Base-by-base conservation (phyloP, 1,284 basidiomycete species). In the Pyrrhoderma lamaoense region DNA sequence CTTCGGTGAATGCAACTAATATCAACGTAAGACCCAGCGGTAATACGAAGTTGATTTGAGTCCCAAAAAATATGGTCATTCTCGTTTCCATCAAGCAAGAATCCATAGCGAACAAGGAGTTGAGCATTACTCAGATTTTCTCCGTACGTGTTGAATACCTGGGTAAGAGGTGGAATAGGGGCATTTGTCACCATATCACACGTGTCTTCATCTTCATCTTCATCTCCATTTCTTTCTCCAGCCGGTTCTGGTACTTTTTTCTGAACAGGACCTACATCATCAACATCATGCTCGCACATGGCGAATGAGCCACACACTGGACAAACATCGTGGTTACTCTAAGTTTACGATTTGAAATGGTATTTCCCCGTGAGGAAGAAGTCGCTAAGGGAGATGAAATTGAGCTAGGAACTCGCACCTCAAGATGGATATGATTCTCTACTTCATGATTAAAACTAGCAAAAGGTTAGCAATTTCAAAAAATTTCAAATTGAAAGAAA, bases 141-240 rank as follows among this genome's bases (percentile, higher is more conserved):
- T 31, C 91, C 92, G 65, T 95, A 96, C 1, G 85, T 87, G 66
- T 95, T 96, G 74, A 81, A 92, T 4, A 93, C 73, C 62, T 95
- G 85, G 9, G 72, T 70, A 18, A 69, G 68, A 0, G 76, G 68
- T 2, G 69, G 64, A 40, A 89, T 71, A 23, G 68, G 58, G 13
- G 67, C 63, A 59, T 82, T 78, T 1, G 78, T 70, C 11, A 85
- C 77, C 83, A 66, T 65, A 19, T 66, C 64, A 43, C 60, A 63
- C 16, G 61, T 62, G 42, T 65, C 59, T 35, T 57, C 57, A 8
- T 47, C 22, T 40, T 40, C n/a, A 39, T 13, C n/a, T 23, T 25
- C 13, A 14, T 19, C 14, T 25, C 25, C 8, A 16, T 16, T 23
- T 14, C 47, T n/a, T n/a, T n/a, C n/a, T n/a, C n/a, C n/a, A n/a